These are phyloP conservation scores for Macrolepiota fuliginosa DNA, from an alignment of 768 basidiomycete species.

Conservation along the genomic window DNA sequence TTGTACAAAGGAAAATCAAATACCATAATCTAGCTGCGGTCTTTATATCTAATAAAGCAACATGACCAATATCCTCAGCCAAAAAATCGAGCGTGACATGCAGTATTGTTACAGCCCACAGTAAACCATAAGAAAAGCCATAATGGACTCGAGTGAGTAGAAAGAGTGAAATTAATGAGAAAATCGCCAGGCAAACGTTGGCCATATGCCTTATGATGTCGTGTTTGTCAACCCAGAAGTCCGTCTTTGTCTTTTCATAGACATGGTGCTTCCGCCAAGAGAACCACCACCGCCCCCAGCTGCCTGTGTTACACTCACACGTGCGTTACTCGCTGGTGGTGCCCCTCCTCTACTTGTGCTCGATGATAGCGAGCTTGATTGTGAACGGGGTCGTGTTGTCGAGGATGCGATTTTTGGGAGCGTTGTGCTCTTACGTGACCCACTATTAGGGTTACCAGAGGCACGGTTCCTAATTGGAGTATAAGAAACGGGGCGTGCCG, in stretches of 20 bases:
- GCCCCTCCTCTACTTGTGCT: constrained; percentile 41
- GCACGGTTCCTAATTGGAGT: constrained; percentile 66
- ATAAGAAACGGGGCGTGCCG: constrained; percentile 3
- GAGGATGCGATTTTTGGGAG: constrained; percentile 78
- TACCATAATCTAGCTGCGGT: constrained; percentile 3
- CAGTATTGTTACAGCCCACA: constrained; percentile 33
- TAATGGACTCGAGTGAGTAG: background rate
- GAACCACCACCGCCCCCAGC: constrained; percentile 28
- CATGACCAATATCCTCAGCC: background rate
- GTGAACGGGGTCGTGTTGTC: constrained; percentile 70
- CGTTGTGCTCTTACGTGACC: constrained; percentile 60
- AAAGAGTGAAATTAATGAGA: constrained; percentile 5
- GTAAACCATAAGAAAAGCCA: constrained; percentile 25
- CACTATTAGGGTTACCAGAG: constrained; percentile 67
- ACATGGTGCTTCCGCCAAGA: constrained; percentile 28
- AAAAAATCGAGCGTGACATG: background rate
- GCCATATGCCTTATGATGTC: constrained; percentile 16
- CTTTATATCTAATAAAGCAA: constrained; percentile 6
- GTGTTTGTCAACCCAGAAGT: constrained; percentile 51
- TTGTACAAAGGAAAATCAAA: background rate
- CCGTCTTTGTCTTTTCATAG: constrained; percentile 82
- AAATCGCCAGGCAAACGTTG: constrained; percentile 16
- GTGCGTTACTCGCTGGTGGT: constrained; percentile 26
- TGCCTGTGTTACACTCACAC: constrained; percentile 21
- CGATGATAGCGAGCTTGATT: constrained; percentile 56